These are phyloP conservation scores for Penicillium sp. DNA, from an alignment of 2,329 filamentous ascomycete genomes.

Conservation along the genomic window DNA sequence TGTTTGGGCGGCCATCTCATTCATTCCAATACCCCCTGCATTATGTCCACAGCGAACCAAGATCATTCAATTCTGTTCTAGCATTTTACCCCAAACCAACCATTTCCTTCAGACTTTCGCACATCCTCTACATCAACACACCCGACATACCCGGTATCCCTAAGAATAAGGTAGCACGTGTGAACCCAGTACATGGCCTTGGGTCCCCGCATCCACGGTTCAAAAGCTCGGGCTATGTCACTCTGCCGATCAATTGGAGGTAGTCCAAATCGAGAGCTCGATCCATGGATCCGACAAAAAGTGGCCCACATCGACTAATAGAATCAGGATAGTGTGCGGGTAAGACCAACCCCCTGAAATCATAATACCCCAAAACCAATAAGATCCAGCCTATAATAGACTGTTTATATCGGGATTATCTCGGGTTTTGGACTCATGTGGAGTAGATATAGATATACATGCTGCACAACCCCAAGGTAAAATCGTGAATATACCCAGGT, in stretches of 20 bases:
- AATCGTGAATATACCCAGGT: no score
- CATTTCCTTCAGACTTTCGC: no score
- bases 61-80: background rate
- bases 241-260: conserved; percentile 2
- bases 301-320: background rate
- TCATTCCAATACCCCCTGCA: conserved; percentile 25
- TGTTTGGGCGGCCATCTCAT: conserved; percentile 20
- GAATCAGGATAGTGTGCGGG: background rate
- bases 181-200: conserved; percentile 14
- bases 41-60: conserved; percentile 10
- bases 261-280: conserved; percentile 8
- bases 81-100: no score
- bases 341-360: background rate
- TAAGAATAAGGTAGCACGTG: conserved; percentile 1
- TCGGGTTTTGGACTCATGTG: no score
- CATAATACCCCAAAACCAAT: no score
- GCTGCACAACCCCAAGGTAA: no score
- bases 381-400: no score
- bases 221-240: conserved; percentile 5
- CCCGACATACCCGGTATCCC: no score
- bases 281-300: conserved; percentile 3
- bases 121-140: no score
- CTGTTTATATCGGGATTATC: no score
- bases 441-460: no score
- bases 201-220: conserved; percentile 14